These are phyloP conservation scores for Rhizoctonia solani DNA, from an alignment of 1,284 basidiomycete genomes.

Conservation along the genomic window DNA sequence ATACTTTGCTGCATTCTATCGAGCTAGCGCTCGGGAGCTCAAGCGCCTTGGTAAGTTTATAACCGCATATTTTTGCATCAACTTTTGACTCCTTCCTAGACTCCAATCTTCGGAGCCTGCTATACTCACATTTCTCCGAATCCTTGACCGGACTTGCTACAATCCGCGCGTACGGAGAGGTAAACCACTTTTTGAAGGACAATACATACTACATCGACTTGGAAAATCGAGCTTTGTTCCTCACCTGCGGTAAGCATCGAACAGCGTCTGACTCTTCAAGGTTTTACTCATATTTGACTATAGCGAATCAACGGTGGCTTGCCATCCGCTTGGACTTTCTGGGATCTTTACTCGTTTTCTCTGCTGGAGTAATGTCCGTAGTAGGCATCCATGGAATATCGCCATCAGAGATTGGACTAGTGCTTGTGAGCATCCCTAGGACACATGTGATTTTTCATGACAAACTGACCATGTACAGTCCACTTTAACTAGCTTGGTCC, in stretches of 20 bases:
- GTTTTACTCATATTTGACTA: slow-evolving; percentile 44
- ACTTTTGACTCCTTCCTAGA: slow-evolving; percentile 50
- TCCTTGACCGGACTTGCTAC: slow-evolving; percentile 74
- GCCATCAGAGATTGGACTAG: slow-evolving; percentile 70
- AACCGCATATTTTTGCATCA: no score
- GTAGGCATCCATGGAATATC: slow-evolving; percentile 56
- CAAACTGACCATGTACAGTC: slow-evolving; percentile 38
- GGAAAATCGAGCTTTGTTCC: slow-evolving; percentile 65
- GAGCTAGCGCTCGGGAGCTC: slow-evolving; percentile 69
- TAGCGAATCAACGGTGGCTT: slow-evolving; percentile 61
- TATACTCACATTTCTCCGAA: slow-evolving; percentile 84
- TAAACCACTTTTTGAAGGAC: slow-evolving; percentile 63
- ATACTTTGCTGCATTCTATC: slow-evolving; percentile 65
- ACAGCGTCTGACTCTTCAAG: slow-evolving; percentile 40
- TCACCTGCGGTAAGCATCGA: slow-evolving; percentile 43
- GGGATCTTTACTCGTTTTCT: slow-evolving; percentile 67
- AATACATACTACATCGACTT: slow-evolving; percentile 76
- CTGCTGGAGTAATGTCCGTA: slow-evolving; percentile 55
- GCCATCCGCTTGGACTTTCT: slow-evolving; percentile 76
- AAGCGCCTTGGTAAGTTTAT: slow-evolving; percentile 62
- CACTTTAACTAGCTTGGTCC: slow-evolving; percentile 16
- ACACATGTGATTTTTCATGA: no score
- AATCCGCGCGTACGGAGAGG: slow-evolving; percentile 72
- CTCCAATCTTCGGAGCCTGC: slow-evolving; percentile 65
- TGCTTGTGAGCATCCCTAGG: slow-evolving; percentile 67